These are phyloP conservation scores for Hypoxylon trugodes DNA, from an alignment of 495 filamentous ascomycete species.

Conservation along the genomic window DNA sequence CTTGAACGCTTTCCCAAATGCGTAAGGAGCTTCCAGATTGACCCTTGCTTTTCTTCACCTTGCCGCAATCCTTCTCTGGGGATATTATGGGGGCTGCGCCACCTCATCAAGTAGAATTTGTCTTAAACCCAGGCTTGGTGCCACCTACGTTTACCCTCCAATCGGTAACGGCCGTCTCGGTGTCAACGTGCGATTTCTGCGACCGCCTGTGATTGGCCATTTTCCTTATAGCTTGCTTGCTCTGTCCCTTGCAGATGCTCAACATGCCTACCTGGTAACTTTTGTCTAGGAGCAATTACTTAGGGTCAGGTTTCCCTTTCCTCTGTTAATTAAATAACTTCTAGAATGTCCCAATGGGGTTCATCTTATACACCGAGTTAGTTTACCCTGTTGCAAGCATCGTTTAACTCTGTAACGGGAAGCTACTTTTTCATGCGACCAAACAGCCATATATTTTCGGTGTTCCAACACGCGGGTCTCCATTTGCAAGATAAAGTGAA, in stretches of 20 bases:
- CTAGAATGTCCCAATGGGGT: too few species aligned
- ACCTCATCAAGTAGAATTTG: not conserved
- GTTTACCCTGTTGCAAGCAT: too few species aligned
- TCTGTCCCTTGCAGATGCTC: not conserved
- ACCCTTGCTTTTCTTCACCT: constrained; percentile 17
- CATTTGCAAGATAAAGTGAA: too few species aligned
- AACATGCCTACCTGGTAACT: too few species aligned
- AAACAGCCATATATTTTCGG: too few species aligned
- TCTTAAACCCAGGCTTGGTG: not conserved
- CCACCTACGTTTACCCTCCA: constrained; percentile 1
- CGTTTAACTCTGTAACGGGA: too few species aligned
- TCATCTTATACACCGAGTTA: too few species aligned
- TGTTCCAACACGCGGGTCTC: too few species aligned
- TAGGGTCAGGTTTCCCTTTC: too few species aligned
- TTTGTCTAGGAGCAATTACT: too few species aligned
- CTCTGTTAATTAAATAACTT: too few species aligned
- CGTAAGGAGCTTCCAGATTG: constrained; percentile 4
- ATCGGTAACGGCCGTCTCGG: not conserved
- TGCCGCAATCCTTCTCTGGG: constrained; percentile 30
- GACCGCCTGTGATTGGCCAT: not conserved
- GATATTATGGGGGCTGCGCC: constrained; percentile 10
- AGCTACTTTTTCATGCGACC: too few species aligned
- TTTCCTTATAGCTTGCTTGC: not conserved
- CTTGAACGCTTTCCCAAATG: constrained; percentile 10
- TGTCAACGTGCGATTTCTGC: not conserved